phyloP scores from a whole-genome alignment of 2,329 filamentous ascomycete species.

The Biscogniauxia mediterranea region DNA sequence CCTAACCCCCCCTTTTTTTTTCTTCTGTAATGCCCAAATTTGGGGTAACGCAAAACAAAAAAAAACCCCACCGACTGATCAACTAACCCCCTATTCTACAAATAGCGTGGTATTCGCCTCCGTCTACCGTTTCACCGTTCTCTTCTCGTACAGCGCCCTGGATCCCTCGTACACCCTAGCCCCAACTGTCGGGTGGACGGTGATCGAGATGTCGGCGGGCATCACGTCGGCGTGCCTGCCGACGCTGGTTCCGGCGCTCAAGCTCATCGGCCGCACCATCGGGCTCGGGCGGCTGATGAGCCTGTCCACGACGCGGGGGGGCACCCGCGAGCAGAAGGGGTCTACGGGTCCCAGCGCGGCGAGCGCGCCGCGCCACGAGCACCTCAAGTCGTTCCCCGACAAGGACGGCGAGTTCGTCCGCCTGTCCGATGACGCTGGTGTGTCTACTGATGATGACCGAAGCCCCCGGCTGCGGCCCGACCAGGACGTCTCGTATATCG shows the following conservation, averaged over 20 bases:
- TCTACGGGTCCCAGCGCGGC: not conserved
- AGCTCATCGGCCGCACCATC: conserved; percentile 36
- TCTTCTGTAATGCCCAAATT: not conserved
- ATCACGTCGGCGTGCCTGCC: conserved; percentile 54
- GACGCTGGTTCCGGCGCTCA: conserved; percentile 47
- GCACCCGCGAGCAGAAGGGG: conserved; percentile 1
- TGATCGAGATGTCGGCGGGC: conserved; percentile 48
- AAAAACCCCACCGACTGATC: not conserved
- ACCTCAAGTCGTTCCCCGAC: conserved; percentile 5
- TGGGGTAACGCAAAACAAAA: too few relatives aligned
- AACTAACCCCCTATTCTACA: not conserved
- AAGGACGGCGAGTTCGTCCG: conserved; percentile 31
- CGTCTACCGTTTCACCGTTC: conserved; percentile 45
- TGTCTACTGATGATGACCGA: conserved; percentile 5
- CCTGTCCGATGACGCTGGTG: conserved; percentile 32
- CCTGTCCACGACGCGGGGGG: conserved; percentile 7
- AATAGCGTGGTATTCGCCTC: conserved; percentile 46
- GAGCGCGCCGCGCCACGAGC: conserved; percentile 2
- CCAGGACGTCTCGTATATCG: conserved; percentile 30
- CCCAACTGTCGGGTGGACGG: conserved; percentile 46
- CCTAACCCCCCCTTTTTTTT: fast-evolving
- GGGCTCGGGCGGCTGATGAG: conserved; percentile 31
- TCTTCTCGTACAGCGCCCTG: conserved; percentile 41
- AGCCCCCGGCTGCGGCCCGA: conserved; percentile 23
- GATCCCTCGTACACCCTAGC: conserved; percentile 49